Percentiles rank a stretch among this genome's conserved stretches.
phyloP scores from a whole-genome alignment of 345 rosid genomes.

The Eucalyptus fibrosa region DNA sequence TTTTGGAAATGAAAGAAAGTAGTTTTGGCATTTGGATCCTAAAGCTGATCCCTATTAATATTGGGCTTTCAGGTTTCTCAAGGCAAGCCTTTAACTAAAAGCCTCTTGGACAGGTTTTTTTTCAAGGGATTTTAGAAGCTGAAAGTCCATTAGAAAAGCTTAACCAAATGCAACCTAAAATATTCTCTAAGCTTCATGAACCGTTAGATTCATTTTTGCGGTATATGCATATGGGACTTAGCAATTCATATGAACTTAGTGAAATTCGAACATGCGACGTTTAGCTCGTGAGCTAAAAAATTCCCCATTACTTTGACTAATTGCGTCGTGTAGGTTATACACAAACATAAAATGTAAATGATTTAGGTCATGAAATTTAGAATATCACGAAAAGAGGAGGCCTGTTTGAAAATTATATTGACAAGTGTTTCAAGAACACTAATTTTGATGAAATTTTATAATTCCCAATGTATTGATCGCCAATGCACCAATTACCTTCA shows the following conservation, averaged over 20 bases:
- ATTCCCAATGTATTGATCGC: not conserved
- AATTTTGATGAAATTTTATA: not conserved
- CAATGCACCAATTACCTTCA: not conserved
- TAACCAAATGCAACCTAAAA: not conserved
- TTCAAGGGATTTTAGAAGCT: accelerated
- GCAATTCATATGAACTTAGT: not conserved
- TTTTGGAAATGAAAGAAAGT: no score
- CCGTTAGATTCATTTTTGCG: not conserved
- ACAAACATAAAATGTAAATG: not conserved
- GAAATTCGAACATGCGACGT: accelerated
- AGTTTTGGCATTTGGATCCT: accelerated
- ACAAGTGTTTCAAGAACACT: not conserved
- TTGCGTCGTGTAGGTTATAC: accelerated
- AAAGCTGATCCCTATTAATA: accelerated
- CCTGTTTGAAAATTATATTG: not conserved
- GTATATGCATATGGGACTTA: not conserved
- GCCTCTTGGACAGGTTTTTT: no score
- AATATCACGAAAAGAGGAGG: not conserved
- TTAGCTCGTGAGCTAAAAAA: not conserved
- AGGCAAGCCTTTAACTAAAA: no score
- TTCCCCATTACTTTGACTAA: not conserved
- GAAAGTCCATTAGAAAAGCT: no score
- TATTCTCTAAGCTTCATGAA: not conserved
- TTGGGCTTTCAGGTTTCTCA: no score
- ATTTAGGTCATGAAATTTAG: not conserved